Evolutionary conservation across 306 rosid genomes (phyloP).

Genomic region (Pyrus pyrifolia): DNA sequence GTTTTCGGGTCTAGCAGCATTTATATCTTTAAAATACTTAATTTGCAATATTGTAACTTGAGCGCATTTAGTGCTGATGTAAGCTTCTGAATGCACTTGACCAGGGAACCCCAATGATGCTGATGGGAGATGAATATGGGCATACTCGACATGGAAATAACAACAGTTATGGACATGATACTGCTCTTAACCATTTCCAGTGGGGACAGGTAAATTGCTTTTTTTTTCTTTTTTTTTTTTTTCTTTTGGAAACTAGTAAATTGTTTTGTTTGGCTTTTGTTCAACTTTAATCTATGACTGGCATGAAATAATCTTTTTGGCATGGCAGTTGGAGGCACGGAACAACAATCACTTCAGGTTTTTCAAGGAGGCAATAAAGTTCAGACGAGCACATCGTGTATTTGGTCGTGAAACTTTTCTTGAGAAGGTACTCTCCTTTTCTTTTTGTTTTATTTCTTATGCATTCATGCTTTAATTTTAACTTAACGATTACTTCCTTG

Average conservation of each 20-base stretch:
- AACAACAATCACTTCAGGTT: slow-evolving; percentile 71
- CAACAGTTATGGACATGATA: slow-evolving; percentile 93
- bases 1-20: background rate
- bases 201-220: slow-evolving; percentile 55
- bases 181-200: slow-evolving; percentile 63
- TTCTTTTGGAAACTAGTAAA: slow-evolving; percentile 12
- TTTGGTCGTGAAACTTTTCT: slow-evolving; percentile 62
- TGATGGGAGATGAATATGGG: slow-evolving; percentile 96
- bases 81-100: slow-evolving; percentile 24
- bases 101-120: slow-evolving; percentile 97
- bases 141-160: slow-evolving; percentile 91
- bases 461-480: slow-evolving; percentile 4
- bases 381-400: slow-evolving; percentile 47
- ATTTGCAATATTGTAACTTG: background rate
- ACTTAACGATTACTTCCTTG: background rate
- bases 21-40: background rate
- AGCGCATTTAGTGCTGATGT: slow-evolving; percentile 12
- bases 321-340: slow-evolving; percentile 54
- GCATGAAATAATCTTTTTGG: too few species aligned
- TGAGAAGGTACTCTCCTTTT: slow-evolving; percentile 41
- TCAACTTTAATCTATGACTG: slow-evolving; percentile 15
- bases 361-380: slow-evolving; percentile 65
- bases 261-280: background rate
- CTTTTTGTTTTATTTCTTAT: slow-evolving; percentile 6
- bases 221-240: too few species aligned